Evolutionary conservation across 1,139 yeast genomes (phyloP).

Genomic region (Blastobotrys raffinosifermentans): DNA sequence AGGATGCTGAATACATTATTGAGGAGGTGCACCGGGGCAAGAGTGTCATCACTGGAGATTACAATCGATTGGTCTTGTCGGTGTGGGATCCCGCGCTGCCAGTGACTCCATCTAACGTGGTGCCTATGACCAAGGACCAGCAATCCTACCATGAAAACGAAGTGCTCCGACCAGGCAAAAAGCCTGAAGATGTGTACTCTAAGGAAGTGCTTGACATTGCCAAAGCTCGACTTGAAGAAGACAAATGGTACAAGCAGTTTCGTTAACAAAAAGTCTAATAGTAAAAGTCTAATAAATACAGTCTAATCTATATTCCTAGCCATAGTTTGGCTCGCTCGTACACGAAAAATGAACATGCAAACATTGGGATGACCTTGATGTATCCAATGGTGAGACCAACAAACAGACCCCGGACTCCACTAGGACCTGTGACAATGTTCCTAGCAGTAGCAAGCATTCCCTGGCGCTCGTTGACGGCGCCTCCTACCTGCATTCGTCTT

Average conservation of each 20-base stretch:
- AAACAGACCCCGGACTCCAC: conserved; percentile 82
- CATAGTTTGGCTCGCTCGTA: conserved; percentile 77
- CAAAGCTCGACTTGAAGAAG: conserved; percentile 63
- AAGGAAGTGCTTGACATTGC: conserved; percentile 55
- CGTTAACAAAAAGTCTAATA: conserved; percentile 13
- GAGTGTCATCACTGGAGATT: conserved; percentile 79
- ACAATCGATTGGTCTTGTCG: conserved; percentile 71
- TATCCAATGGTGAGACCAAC: conserved; percentile 95
- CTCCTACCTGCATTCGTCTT: conserved; percentile 94
- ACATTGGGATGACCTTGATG: conserved; percentile 94
- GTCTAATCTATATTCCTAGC: conserved; percentile 58
- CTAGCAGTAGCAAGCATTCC: conserved; percentile 39
- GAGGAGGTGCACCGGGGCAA: conserved; percentile 93
- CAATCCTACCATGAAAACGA: conserved; percentile 70
- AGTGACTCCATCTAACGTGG: conserved; percentile 62
- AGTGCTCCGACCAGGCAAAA: conserved; percentile 61
- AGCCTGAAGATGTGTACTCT: conserved; percentile 57
- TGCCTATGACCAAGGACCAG: conserved; percentile 84
- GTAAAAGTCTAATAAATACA: background rate
- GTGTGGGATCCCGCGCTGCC: conserved; percentile 67
- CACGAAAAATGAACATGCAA: conserved; percentile 90
- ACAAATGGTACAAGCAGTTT: conserved; percentile 44
- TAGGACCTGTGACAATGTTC: conserved; percentile 45
- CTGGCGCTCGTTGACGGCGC: conserved; percentile 41
- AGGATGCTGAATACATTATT: conserved; percentile 75